Percentiles rank a stretch among this genome's conserved stretches.
These are phyloP conservation scores for Leccinum pellstonianum DNA, from an alignment of 768 basidiomycete genomes.

Conservation along the genomic window DNA sequence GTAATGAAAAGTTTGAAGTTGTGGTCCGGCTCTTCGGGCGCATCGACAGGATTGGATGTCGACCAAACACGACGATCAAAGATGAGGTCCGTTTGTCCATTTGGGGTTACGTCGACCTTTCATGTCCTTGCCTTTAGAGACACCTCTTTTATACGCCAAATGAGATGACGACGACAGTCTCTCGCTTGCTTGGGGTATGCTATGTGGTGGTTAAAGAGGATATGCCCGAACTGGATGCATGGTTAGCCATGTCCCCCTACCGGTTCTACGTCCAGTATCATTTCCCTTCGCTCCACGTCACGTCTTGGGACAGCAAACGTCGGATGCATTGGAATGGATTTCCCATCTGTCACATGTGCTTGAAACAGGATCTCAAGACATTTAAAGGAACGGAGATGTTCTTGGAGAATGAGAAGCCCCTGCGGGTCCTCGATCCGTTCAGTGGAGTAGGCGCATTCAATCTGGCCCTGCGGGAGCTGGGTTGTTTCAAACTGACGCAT, in stretches of 20 bases:
- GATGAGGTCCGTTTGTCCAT: constrained; percentile 50
- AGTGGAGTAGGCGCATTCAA: constrained; percentile 60
- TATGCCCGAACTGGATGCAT: constrained; percentile 37
- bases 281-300: constrained; percentile 43
- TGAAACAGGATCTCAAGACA: constrained; percentile 29
- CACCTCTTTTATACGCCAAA: constrained; percentile 63
- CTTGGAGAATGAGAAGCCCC: constrained; percentile 20
- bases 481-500: constrained; percentile 58
- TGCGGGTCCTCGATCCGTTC: constrained; percentile 43
- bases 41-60: constrained; percentile 35
- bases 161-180: constrained; percentile 30
- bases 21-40: constrained; percentile 50
- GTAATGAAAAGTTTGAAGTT: constrained; percentile 25
- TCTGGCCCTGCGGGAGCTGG: constrained; percentile 52
- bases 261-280: constrained; percentile 57
- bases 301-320: constrained; percentile 38
- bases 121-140: constrained; percentile 38
- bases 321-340: constrained; percentile 37
- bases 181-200: constrained; percentile 47
- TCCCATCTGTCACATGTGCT: constrained; percentile 46
- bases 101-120: neutral
- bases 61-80: constrained; percentile 41
- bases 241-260: constrained; percentile 52
- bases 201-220: constrained; percentile 42
- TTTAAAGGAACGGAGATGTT: constrained; percentile 36